Percentiles rank a stretch among this genome's conserved stretches.
phyloP scores from a whole-genome alignment of 2,329 filamentous ascomycete genomes.

The Cryoendolithus antarcticus region DNA sequence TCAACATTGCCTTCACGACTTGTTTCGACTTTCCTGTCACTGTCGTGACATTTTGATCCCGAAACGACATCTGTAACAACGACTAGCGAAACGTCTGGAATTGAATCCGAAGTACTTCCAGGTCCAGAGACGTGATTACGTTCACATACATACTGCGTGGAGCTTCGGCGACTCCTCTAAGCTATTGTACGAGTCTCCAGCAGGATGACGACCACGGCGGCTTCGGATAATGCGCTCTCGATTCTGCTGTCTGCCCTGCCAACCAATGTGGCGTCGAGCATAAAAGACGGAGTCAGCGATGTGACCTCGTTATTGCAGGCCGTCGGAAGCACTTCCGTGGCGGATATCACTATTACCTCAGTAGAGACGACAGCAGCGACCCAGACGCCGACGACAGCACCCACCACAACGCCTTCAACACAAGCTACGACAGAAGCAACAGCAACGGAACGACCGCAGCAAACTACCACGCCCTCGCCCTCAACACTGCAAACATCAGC shows the following conservation, averaged over 20 bases:
- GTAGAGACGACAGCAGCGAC: neutral
- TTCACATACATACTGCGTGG: no score
- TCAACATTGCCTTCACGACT: no score
- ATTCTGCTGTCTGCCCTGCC: slow-evolving; percentile 9
- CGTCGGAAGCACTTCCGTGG: no score
- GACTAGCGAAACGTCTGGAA: no score
- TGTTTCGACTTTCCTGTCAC: no score
- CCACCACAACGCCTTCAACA: slow-evolving; percentile 1
- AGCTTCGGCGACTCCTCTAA: no score
- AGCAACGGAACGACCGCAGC: neutral
- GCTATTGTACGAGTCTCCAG: no score
- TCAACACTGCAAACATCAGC: neutral
- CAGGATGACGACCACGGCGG: neutral
- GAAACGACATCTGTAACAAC: no score
- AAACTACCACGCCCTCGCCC: neutral
- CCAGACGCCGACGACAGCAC: neutral
- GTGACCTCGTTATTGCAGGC: slow-evolving; percentile 2
- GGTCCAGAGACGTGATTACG: no score
- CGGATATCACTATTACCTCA: neutral
- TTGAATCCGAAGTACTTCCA: no score
- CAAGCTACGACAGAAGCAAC: neutral
- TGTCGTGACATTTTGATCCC: no score
- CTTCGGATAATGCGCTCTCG: slow-evolving; percentile 6
- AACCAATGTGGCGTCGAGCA: slow-evolving; percentile 7
- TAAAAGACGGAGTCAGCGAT: slow-evolving; percentile 6